Base-by-base conservation (phyloP, 768 basidiomycete genomes). In the Hygrophorus pudorinus region DNA sequence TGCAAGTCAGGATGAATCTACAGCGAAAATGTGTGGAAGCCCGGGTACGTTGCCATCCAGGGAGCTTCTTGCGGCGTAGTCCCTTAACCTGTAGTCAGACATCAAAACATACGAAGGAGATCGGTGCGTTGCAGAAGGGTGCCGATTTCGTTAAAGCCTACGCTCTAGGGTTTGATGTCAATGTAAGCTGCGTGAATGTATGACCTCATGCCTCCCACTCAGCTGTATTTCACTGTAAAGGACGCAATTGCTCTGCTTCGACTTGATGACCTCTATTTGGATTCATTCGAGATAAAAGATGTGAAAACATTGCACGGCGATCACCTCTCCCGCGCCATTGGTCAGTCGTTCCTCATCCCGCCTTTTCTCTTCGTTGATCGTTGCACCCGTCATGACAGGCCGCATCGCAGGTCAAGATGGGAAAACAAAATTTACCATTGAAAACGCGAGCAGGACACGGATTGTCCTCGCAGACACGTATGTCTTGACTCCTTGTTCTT, bases 371-470 rank as follows among this genome's bases (percentile, higher is more conserved):
- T 46, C 16, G 44, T 57, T 14, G 51, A 46, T 30, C 14, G 13
- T 20, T 42, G 42, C 8, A 16, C 20, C 31, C 9, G 24, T 13
- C 24, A 11, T 20, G 20, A 13, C 53, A 89, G 87, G 91, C 53
- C 93, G 96, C 53, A 98, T 99, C 59, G 96, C 96, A 9, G 96
- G 96, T 4, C 92, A 99, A 59, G 92, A 96, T 50, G 96, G 96
- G 35, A 97, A 97, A 68, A 97, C 93, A 9, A 93, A 96, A 60
- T 98, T 97, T 62, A 92, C 93, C 1, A 98, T 99, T 44, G 96
- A 99, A 68, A 99, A 98, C 56, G 78, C 92, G 2, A 93, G 84
- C 53, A 76, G 94, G 46, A 99, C 96, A 20, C 84, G 96, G n/a
- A 97, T 99, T 45, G 89, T 99, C 37, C 78, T 99, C 33, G 96